Conservation (phyloP, 164 flowering plant genomes). For the Macadamia tetraphylla region DNA sequence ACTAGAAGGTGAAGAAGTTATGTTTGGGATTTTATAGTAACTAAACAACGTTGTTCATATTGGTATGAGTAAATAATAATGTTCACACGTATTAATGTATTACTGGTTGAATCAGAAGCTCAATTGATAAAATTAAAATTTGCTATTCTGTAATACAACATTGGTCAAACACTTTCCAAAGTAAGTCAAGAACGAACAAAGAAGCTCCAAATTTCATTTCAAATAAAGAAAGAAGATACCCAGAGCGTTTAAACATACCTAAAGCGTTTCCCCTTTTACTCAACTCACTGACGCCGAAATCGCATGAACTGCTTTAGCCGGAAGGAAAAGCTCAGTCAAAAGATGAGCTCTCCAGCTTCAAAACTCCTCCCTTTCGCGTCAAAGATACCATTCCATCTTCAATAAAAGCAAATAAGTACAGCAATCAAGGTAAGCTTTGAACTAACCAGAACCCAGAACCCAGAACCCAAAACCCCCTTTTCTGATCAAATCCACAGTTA, state of each 20-base stretch:
- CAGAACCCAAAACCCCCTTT: no score
- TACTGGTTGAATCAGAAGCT: not conserved
- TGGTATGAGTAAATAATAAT: not conserved
- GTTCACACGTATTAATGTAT: not conserved
- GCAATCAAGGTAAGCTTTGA: not conserved
- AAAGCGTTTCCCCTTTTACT: not conserved
- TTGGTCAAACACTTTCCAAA: conserved; percentile 5
- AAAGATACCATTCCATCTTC: conserved; percentile 1
- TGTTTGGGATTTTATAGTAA: not conserved
- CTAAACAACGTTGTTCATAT: no score
- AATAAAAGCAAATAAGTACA: not conserved
- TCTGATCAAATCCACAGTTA: not conserved
- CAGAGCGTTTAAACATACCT: not conserved
- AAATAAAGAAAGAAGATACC: not conserved
- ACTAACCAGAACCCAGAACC: not conserved
- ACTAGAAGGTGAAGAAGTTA: not conserved
- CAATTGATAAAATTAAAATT: not conserved
- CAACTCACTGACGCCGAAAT: conserved; percentile 7
- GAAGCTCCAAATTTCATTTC: no score
- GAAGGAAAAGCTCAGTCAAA: not conserved
- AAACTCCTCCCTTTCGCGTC: conserved; percentile 1
- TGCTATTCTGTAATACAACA: not conserved
- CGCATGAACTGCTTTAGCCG: not conserved
- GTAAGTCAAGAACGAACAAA: not conserved
- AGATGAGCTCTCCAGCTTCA: conserved; percentile 5